phyloP scores from a whole-genome alignment of 2,329 filamentous ascomycete genomes.

The Dendryphion nanum region DNA sequence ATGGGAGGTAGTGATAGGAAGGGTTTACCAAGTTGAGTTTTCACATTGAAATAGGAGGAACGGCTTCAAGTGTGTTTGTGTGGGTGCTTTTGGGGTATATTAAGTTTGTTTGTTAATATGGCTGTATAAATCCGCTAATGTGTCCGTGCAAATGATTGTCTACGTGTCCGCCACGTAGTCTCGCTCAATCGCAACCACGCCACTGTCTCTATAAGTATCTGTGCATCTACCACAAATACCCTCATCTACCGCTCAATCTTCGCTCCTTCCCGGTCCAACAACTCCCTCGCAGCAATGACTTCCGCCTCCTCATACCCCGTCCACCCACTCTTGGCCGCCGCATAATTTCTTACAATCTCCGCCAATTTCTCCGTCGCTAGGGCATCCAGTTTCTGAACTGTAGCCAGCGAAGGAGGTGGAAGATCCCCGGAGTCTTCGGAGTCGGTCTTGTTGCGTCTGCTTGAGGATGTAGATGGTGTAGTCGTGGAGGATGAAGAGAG shows the following conservation, averaged over 20 bases:
- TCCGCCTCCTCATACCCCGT: slow-evolving; percentile 71
- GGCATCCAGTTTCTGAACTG: slow-evolving; percentile 68
- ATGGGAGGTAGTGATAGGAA: too few relatives aligned
- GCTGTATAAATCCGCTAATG: too few relatives aligned
- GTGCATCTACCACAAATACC: background rate
- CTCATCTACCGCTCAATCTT: slow-evolving; percentile 17
- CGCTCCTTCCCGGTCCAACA: slow-evolving; percentile 59
- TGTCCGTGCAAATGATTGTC: too few relatives aligned
- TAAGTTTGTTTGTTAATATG: too few relatives aligned
- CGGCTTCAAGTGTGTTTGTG: too few relatives aligned
- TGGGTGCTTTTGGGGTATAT: too few relatives aligned
- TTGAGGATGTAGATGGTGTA: slow-evolving; percentile 17
- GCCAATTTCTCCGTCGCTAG: slow-evolving; percentile 70
- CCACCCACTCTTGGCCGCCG: slow-evolving; percentile 63
- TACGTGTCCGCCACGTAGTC: too few relatives aligned
- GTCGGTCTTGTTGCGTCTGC: slow-evolving; percentile 25
- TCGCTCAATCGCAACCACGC: too few relatives aligned
- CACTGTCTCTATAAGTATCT: too few relatives aligned
- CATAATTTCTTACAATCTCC: slow-evolving; percentile 69
- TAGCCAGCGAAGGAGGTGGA: slow-evolving; percentile 55
- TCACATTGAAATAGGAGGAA: too few relatives aligned
- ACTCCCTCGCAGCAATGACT: slow-evolving; percentile 66
- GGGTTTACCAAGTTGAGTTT: too few relatives aligned
- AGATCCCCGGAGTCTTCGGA: slow-evolving; percentile 41
- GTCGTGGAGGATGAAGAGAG: slow-evolving; percentile 31